Evolutionary conservation across 108 stramenopile genomes (phyloP).

Genomic region (Mayamaea pseudoterrestris): DNA sequence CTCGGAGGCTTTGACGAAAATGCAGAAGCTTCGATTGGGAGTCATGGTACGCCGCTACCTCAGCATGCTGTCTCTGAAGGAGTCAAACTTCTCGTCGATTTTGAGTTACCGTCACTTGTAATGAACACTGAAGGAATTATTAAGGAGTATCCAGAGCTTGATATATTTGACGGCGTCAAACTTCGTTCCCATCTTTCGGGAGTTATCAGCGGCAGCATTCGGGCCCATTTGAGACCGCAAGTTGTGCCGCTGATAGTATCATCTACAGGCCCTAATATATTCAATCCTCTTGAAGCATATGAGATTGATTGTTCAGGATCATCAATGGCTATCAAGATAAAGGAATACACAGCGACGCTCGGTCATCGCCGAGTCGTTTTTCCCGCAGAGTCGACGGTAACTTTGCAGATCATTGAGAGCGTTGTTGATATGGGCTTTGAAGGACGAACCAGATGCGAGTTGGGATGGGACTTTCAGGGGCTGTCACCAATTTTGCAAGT

Average conservation of each 20-base stretch:
- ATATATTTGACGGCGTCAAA: slow-evolving; percentile 69
- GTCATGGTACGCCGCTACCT: neutral
- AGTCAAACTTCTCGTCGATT: slow-evolving; percentile 63
- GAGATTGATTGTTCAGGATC: slow-evolving; percentile 78
- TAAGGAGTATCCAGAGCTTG: slow-evolving; percentile 83
- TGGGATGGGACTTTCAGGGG: slow-evolving; percentile 82
- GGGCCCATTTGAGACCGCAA: slow-evolving; percentile 75
- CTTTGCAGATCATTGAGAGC: slow-evolving; percentile 47
- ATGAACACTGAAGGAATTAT: slow-evolving; percentile 58
- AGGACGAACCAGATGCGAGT: slow-evolving; percentile 68
- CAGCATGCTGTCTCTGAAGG: slow-evolving; percentile 41
- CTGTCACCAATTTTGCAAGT: slow-evolving; percentile 73
- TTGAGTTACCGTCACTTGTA: slow-evolving; percentile 51
- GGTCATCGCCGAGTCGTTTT: slow-evolving; percentile 74
- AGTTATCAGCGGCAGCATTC: slow-evolving; percentile 45
- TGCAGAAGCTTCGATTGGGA: slow-evolving; percentile 11
- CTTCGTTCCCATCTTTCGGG: slow-evolving; percentile 46
- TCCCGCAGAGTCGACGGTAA: slow-evolving; percentile 65
- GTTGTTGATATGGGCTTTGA: slow-evolving; percentile 78
- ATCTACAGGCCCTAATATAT: slow-evolving; percentile 55
- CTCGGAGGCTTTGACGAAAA: slow-evolving; percentile 50
- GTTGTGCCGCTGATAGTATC: slow-evolving; percentile 9
- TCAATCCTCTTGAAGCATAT: slow-evolving; percentile 83
- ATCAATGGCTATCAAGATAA: slow-evolving; percentile 41
- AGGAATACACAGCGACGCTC: slow-evolving; percentile 54